Conservation (phyloP, 179 eudicot genomes). For the Beta corolliflora region DNA sequence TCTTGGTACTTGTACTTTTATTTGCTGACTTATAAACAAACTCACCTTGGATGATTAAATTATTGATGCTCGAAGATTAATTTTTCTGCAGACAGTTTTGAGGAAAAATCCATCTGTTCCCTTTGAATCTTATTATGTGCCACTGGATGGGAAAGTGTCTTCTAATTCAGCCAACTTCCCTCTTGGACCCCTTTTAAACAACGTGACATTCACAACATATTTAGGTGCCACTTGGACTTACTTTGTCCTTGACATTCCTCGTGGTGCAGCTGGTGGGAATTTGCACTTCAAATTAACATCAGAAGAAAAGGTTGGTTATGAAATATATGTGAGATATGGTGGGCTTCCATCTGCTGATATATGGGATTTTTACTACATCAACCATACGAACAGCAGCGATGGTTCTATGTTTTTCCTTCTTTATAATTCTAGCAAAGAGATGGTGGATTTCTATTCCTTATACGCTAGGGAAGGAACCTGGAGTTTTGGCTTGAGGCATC, state of each 20-base stretch:
- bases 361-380: conserved; percentile 74
- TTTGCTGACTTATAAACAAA: conserved; percentile 28
- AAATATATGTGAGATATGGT: conserved; percentile 70
- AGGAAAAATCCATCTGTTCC: conserved; percentile 58
- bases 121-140: conserved; percentile 74
- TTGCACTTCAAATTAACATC: conserved; percentile 64
- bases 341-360: conserved; percentile 66
- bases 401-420: conserved; percentile 67
- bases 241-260: conserved; percentile 79
- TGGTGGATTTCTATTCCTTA: conserved; percentile 67
- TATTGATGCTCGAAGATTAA: conserved; percentile 48
- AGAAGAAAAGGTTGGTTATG: conserved; percentile 48
- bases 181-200: conserved; percentile 72
- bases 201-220: conserved; percentile 41
- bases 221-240: conserved; percentile 64
- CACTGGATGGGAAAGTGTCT: conserved; percentile 47
- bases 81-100: conserved; percentile 74
- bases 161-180: conserved; percentile 58
- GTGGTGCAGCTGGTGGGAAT: conserved; percentile 79
- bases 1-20: background rate
- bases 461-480: conserved; percentile 82
- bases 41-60: conserved; percentile 27
- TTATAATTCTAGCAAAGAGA: conserved; percentile 61
- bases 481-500: conserved; percentile 67
- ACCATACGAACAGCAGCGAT: conserved; percentile 62